These are phyloP conservation scores for Claviceps purpurea DNA, from an alignment of 2,329 filamentous ascomycete species.

Conservation along the genomic window DNA sequence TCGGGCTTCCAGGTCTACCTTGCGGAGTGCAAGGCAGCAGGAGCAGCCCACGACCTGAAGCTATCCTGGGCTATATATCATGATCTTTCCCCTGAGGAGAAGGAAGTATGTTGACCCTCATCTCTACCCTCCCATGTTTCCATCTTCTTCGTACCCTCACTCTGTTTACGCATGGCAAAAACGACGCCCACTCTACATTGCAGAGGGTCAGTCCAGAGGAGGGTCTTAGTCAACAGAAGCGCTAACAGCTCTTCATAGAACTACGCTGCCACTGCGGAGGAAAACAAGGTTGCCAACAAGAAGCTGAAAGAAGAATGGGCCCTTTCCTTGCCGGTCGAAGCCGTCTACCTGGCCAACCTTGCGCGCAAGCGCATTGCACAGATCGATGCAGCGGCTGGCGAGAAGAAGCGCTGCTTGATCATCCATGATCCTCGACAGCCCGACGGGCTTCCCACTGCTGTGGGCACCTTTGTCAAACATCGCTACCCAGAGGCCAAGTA, in stretches of 20 bases:
- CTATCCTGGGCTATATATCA: slow-evolving; percentile 23
- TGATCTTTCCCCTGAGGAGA: slow-evolving; percentile 25
- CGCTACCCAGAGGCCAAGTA: slow-evolving; percentile 16
- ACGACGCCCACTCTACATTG: not conserved
- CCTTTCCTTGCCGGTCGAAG: slow-evolving; percentile 23
- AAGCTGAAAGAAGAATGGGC: slow-evolving; percentile 33
- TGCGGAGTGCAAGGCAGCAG: slow-evolving; percentile 8
- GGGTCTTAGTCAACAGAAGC: not conserved
- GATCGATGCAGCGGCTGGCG: slow-evolving; percentile 17
- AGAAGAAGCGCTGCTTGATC: slow-evolving; percentile 10
- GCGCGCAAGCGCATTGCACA: slow-evolving; percentile 22
- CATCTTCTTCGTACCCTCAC: not conserved
- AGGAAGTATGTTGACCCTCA: slow-evolving; percentile 25
- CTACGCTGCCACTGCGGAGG: slow-evolving; percentile 18
- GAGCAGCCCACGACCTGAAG: slow-evolving; percentile 6
- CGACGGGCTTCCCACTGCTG: not conserved
- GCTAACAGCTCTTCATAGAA: slow-evolving; percentile 9
- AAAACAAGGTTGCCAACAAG: slow-evolving; percentile 29
- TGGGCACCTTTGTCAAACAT: slow-evolving; percentile 16
- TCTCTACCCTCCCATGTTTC: not conserved
- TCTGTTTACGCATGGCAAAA: not conserved
- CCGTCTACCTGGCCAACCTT: slow-evolving; percentile 32
- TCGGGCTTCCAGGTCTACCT: slow-evolving; percentile 26
- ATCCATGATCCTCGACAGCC: slow-evolving; percentile 37
- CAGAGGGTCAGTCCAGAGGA: not conserved